Conservation (phyloP, 306 rosid genomes). For the Astragalus membranaceus region DNA sequence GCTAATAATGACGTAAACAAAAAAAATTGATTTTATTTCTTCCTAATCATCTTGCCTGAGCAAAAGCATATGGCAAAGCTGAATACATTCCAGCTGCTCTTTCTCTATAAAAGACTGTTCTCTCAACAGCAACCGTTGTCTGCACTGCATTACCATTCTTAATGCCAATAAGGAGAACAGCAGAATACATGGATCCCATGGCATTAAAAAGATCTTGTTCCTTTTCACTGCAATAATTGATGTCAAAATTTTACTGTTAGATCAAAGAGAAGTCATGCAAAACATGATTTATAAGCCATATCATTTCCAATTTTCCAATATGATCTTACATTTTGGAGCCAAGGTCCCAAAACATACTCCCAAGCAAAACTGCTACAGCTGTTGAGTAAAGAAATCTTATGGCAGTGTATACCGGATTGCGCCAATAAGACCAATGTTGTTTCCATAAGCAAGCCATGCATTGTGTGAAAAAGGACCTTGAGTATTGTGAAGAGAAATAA, state of each 20-base stretch:
- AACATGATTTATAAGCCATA: constrained; percentile 4
- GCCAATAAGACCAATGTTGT: constrained; percentile 63
- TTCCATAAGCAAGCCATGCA: constrained; percentile 60
- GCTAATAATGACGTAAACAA: background rate
- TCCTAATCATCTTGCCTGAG: constrained; percentile 58
- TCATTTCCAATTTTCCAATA: background rate
- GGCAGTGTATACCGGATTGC: constrained; percentile 46
- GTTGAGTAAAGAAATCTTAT: constrained; percentile 35
- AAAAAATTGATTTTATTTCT: too few relatives aligned
- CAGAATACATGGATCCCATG: constrained; percentile 58
- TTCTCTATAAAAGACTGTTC: constrained; percentile 55
- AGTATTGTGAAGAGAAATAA: constrained; percentile 33
- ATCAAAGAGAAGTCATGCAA: background rate
- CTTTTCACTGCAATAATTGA: constrained; percentile 20
- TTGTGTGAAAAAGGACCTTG: constrained; percentile 42
- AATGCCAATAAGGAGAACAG: constrained; percentile 45
- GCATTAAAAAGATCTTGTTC: constrained; percentile 46
- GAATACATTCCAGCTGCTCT: constrained; percentile 63
- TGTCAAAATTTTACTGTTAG: background rate
- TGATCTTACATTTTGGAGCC: constrained; percentile 55
- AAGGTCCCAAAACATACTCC: constrained; percentile 61
- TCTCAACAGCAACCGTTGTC: constrained; percentile 41
- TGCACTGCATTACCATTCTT: constrained; percentile 38
- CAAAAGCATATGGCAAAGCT: constrained; percentile 54
- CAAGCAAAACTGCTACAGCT: constrained; percentile 29